Evolutionary conservation across 2,329 filamentous ascomycete species (phyloP), one percentile per base, ranked within the genome.

Genomic region (Aureobasidium sp.): DNA sequence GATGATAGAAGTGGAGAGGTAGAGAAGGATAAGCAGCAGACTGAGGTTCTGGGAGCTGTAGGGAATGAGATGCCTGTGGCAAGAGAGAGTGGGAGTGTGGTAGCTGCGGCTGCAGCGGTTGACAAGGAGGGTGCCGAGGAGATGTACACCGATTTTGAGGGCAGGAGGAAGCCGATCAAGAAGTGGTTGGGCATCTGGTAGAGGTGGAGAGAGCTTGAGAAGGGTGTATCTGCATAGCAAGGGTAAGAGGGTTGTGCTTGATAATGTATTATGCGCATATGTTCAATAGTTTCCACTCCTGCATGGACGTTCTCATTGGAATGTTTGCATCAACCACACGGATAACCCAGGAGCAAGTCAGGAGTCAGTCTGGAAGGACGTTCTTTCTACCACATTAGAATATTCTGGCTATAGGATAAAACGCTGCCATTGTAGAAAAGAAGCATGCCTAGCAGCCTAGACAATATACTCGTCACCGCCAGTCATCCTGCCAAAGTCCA

Each of bases 171-270:
- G 75, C 79, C 81, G 62, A 77, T 85, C 62, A 92, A 91, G 83
- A 92, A 90, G 79, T 92, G 88, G 84, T 78, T 94, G 69, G 91
- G 91, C 15, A 87, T 96, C 69, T 95, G 91, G 81, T 91, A 72
- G 59, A 47, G 6, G 5, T 21, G 21, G 21, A 21, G 21, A 21
- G 21, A 21, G 21, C 1, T 21, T 21, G 21, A 1, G 1, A 1
- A 21, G 21, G 21, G 21, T 21, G 21, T 21, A 21, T 21, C 1
- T 21, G 21, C 21, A 21, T 21, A 21, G 21, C 21, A 21, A 21
- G 21, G 21, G 21, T 1, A 21, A 21, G 21, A 21, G 21, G 21
- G 21, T 21, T 21, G 21, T 21, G 21, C 21, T 21, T 21, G 21
- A 21, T 21, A 21, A 21, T 21, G 21, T 21, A 21, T 21, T 21